These are phyloP conservation scores for Apiospora rasikravindrae DNA, from an alignment of 2,329 filamentous ascomycete genomes.

Conservation along the genomic window DNA sequence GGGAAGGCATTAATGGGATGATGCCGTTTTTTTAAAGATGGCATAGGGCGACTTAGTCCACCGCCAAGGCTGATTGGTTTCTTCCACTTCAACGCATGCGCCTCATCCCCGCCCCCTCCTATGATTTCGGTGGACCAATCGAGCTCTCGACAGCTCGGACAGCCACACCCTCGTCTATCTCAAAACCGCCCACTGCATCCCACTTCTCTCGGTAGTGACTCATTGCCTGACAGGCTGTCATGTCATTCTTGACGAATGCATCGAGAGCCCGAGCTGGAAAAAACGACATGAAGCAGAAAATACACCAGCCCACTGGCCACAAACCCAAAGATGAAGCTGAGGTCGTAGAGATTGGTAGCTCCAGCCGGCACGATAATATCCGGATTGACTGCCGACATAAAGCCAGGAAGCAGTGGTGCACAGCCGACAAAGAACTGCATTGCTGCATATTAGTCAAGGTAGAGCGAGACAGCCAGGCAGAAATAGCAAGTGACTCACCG, in stretches of 20 bases:
- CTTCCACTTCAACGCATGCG: too few relatives aligned
- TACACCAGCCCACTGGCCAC: slow-evolving; percentile 41
- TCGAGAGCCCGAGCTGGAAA: slow-evolving; percentile 39
- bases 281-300: slow-evolving; percentile 36
- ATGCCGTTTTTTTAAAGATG: neutral
- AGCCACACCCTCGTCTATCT: neutral
- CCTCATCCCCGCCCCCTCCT: neutral
- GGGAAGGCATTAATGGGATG: too few relatives aligned
- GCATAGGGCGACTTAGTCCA: neutral
- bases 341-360: slow-evolving; percentile 45
- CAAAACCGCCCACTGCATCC: slow-evolving; percentile 30
- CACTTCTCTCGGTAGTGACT: slow-evolving; percentile 37
- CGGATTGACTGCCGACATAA: neutral
- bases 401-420: neutral
- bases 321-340: slow-evolving; percentile 47
- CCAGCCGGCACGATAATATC: slow-evolving; percentile 39
- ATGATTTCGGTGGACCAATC: neutral
- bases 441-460: neutral
- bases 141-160: neutral
- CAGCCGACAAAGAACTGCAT: neutral
- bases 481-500: slow-evolving; percentile 37
- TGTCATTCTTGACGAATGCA: slow-evolving; percentile 35
- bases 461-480: slow-evolving; percentile 18
- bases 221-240: slow-evolving; percentile 36
- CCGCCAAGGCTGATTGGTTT: neutral